phyloP scores from a whole-genome alignment of 345 rosid species.

The Anacardium occidentale region DNA sequence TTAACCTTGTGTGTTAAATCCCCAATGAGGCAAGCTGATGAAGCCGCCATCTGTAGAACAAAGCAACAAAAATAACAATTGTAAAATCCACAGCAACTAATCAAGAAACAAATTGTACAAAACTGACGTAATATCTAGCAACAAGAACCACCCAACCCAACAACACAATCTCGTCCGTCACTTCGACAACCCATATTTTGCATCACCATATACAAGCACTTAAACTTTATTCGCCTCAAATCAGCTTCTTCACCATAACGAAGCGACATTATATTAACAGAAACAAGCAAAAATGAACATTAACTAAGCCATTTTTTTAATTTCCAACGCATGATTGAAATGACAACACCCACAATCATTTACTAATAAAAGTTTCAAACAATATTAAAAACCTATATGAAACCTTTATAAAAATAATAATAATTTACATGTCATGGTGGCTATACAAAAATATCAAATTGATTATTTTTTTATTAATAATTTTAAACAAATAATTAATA shows the following conservation, averaged over 20 bases:
- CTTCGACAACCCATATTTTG: background rate
- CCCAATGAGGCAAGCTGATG: constrained; percentile 72
- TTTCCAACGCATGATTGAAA: background rate
- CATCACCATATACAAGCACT: background rate
- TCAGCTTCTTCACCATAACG: background rate
- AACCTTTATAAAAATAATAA: too few relatives aligned
- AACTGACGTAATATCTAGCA: background rate
- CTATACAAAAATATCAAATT: too few relatives aligned
- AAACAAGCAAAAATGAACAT: background rate
- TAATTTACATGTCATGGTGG: too few relatives aligned
- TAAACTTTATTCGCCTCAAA: background rate
- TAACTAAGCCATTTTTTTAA: background rate
- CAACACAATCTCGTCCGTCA: background rate
- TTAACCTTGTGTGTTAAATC: constrained; percentile 43
- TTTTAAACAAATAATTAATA: too few relatives aligned
- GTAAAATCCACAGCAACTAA: background rate
- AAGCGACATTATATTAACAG: background rate
- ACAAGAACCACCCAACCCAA: background rate
- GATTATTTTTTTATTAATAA: too few relatives aligned
- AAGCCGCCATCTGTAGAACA: constrained; percentile 62
- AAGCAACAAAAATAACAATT: background rate
- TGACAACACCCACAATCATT: background rate
- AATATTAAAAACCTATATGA: background rate
- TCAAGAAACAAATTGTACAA: background rate
- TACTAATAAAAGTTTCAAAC: background rate